Evolutionary conservation across 1,284 basidiomycete genomes (phyloP).

Genomic region (Singerocomus rubriflavus): DNA sequence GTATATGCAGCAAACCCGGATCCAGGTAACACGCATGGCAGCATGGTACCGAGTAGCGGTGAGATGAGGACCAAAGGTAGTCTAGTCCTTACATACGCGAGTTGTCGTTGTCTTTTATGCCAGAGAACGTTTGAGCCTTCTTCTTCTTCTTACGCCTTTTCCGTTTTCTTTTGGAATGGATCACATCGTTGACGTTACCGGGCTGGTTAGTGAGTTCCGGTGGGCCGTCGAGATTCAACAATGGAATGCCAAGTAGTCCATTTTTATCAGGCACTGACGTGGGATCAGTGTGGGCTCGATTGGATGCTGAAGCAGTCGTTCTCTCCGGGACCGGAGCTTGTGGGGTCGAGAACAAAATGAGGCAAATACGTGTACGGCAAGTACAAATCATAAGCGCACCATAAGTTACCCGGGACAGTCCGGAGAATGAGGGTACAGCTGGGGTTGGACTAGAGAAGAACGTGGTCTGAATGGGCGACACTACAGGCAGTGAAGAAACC

Average conservation of each 20-base stretch:
- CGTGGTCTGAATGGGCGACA: slow-evolving; percentile 8
- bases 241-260: slow-evolving; percentile 31
- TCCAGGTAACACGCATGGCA: background rate
- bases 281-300: slow-evolving; percentile 6
- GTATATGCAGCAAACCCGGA: background rate
- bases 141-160: slow-evolving; percentile 57
- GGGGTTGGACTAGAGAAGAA: slow-evolving; percentile 2
- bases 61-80: background rate
- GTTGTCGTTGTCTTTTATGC: slow-evolving; percentile 11
- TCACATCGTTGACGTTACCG: slow-evolving; percentile 30
- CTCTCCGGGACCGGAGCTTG: slow-evolving; percentile 19
- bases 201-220: slow-evolving; percentile 33
- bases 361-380: slow-evolving; percentile 7
- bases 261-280: slow-evolving; percentile 10
- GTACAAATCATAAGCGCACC: slow-evolving; percentile 18
- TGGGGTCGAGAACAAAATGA: slow-evolving; percentile 11
- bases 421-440: background rate
- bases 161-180: slow-evolving; percentile 45
- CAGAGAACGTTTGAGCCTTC: slow-evolving; percentile 14
- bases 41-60: background rate
- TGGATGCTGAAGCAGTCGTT: slow-evolving; percentile 1
- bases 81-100: slow-evolving; percentile 18
- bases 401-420: slow-evolving; percentile 9
- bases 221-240: slow-evolving; percentile 59
- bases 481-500: slow-evolving; percentile 4